A percentile compares a stretch with the other conserved stretches of the same genome.
Evolutionary conservation across 768 basidiomycete genomes (phyloP).

Genomic region (Mycena metata): DNA sequence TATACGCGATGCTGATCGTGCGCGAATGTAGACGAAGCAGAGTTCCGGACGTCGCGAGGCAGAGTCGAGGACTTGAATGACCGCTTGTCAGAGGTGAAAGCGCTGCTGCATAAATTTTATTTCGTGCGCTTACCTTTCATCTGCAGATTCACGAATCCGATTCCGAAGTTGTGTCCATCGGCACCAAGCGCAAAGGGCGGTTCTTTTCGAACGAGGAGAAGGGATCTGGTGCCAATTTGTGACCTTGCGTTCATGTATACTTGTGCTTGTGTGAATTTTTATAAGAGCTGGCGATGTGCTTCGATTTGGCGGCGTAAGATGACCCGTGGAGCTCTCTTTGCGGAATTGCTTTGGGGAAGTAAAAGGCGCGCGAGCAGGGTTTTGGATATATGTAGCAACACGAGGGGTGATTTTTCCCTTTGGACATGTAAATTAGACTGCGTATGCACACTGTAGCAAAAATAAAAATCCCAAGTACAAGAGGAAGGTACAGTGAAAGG

Average conservation of each 20-base stretch:
- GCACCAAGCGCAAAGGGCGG: slow-evolving; percentile 24
- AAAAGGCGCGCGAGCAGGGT: no score
- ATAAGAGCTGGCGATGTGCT: no score
- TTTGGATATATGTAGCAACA: no score
- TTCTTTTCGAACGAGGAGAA: slow-evolving; percentile 25
- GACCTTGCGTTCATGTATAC: background rate
- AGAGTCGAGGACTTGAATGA: slow-evolving; percentile 2
- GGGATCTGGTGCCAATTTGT: slow-evolving; percentile 1
- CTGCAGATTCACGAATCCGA: slow-evolving; percentile 17
- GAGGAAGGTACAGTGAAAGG: slow-evolving; percentile 6
- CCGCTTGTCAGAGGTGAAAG: background rate
- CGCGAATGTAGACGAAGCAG: background rate
- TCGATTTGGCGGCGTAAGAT: no score
- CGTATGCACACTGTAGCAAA: background rate
- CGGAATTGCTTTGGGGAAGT: no score
- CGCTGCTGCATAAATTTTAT: no score
- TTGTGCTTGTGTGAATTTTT: no score
- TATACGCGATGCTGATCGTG: background rate
- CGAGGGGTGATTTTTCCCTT: no score
- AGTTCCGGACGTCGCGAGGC: slow-evolving; percentile 1
- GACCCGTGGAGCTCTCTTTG: no score
- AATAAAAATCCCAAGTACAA: slow-evolving; percentile 3
- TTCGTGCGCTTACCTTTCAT: background rate
- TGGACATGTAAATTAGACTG: no score
- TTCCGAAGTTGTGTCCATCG: slow-evolving; percentile 8